phyloP scores from a whole-genome alignment of 2,329 filamentous ascomycete genomes.

The Pyrenophora seminiperda region DNA sequence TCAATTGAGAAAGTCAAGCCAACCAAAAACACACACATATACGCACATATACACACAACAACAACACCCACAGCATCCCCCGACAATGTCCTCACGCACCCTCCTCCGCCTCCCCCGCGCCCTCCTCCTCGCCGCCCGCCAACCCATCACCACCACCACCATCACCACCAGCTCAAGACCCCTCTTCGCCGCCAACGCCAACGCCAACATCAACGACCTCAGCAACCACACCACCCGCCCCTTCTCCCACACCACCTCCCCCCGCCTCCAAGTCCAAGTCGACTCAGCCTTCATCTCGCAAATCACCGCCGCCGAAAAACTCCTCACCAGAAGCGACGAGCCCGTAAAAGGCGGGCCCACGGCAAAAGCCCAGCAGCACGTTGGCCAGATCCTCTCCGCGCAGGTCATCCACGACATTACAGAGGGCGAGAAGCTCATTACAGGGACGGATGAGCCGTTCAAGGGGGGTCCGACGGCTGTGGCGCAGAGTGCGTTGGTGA shows the following conservation, averaged over 20 bases:
- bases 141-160: not conserved
- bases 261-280: slow-evolving; percentile 25
- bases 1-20: not conserved
- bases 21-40: not conserved
- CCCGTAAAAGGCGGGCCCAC: slow-evolving; percentile 50
- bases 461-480: slow-evolving; percentile 49
- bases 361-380: slow-evolving; percentile 50
- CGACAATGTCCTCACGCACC: slow-evolving; percentile 12
- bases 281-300: slow-evolving; percentile 50
- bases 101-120: slow-evolving; percentile 9
- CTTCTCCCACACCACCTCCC: slow-evolving; percentile 18
- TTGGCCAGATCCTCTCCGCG: slow-evolving; percentile 37
- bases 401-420: slow-evolving; percentile 50
- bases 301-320: slow-evolving; percentile 49
- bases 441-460: slow-evolving; percentile 40
- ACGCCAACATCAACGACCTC: slow-evolving; percentile 8
- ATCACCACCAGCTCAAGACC: not conserved
- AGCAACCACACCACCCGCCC: slow-evolving; percentile 9
- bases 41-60: not conserved
- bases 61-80: too few relatives aligned
- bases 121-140: slow-evolving; percentile 2
- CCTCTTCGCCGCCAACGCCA: too few relatives aligned
- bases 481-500: slow-evolving; percentile 38
- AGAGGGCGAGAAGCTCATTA: slow-evolving; percentile 50
- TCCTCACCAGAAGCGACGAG: slow-evolving; percentile 47